Conservation (phyloP, 495 filamentous ascomycete species). For the Aspergillus campestris region DNA sequence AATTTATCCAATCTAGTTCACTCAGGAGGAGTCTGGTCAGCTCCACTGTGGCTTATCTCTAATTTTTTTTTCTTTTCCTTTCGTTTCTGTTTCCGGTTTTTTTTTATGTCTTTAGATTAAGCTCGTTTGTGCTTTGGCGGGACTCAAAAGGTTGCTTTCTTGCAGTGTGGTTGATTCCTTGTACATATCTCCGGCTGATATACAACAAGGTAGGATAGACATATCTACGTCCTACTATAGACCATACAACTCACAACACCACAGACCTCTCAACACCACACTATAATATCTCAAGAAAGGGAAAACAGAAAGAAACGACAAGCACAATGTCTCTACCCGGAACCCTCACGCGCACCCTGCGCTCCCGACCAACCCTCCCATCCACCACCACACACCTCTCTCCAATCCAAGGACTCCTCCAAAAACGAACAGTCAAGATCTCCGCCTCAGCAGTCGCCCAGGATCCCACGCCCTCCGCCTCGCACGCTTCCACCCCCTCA, state of each 20-base stretch:
- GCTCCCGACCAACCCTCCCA: not conserved
- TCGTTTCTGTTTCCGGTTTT: not conserved
- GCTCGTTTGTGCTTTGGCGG: not conserved
- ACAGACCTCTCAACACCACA: no score
- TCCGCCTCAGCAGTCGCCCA: constrained; percentile 5
- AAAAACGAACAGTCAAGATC: constrained; percentile 8
- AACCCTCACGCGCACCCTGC: not conserved
- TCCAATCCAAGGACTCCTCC: not conserved
- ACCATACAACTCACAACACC: no score
- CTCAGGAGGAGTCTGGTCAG: not conserved
- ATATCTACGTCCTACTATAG: no score
- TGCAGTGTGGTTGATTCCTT: no score
- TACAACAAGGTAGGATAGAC: no score
- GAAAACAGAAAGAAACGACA: not conserved
- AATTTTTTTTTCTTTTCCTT: constrained; percentile 1
- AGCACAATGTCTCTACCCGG: constrained; percentile 1
- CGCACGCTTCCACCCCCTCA: constrained; percentile 5
- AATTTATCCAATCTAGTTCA: no score
- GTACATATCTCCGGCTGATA: no score
- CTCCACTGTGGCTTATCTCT: constrained; percentile 1
- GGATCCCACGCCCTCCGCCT: not conserved
- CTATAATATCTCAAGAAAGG: not conserved
- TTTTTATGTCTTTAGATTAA: constrained; percentile 1
- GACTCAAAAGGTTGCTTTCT: no score
- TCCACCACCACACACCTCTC: not conserved